Evolutionary conservation across 2,329 filamentous ascomycete genomes (phyloP).

Genomic region (Fusarium musae): DNA sequence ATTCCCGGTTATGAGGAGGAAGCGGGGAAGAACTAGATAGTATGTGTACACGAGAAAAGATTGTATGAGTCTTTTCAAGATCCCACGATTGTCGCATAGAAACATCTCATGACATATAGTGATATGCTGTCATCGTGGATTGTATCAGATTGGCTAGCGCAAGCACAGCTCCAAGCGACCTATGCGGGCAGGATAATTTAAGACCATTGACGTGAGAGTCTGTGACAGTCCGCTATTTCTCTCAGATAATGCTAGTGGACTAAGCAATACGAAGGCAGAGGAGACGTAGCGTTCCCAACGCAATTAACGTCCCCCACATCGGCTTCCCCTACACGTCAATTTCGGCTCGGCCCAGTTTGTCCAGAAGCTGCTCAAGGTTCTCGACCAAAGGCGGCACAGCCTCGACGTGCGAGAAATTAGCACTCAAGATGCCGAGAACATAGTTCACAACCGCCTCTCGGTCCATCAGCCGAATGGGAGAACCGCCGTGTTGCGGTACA

Average conservation of each 20-base stretch:
- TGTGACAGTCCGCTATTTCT: no score
- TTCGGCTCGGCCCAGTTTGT: not conserved
- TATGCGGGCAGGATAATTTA: fast-evolving
- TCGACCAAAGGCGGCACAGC: not conserved
- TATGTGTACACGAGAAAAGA: fast-evolving
- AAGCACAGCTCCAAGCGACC: no score
- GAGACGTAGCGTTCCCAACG: not conserved
- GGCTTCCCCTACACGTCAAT: not conserved
- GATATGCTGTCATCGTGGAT: not conserved
- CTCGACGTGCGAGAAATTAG: not conserved
- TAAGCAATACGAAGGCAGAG: not conserved
- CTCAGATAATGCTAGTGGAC: not conserved
- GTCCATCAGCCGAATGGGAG: not conserved
- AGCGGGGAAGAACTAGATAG: not conserved
- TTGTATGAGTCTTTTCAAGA: fast-evolving
- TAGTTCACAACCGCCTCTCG: not conserved
- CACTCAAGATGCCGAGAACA: not conserved
- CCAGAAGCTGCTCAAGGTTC: not conserved
- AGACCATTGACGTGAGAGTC: no score
- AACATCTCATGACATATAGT: fast-evolving
- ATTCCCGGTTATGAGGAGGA: not conserved
- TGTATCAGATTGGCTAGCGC: not conserved
- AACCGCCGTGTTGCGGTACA: not conserved
- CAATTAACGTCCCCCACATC: not conserved
- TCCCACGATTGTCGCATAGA: fast-evolving